Percentiles rank a stretch among this genome's conserved stretches.
These are phyloP conservation scores for Fusarium redolens DNA, from an alignment of 2,329 filamentous ascomycete species.

Conservation along the genomic window DNA sequence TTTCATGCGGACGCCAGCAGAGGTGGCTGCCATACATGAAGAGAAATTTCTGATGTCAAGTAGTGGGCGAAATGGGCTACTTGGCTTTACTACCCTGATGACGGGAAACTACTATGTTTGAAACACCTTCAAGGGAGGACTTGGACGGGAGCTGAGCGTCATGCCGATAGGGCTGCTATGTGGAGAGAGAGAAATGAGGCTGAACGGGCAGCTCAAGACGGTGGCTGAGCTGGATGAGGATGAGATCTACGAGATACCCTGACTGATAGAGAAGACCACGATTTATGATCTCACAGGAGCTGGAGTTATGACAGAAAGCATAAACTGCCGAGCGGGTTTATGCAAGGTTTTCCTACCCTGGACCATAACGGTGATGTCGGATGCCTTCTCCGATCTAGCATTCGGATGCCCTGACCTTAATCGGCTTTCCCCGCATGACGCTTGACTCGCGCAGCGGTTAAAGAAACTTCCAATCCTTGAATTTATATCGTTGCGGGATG, in stretches of 20 bases:
- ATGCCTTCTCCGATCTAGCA: background rate
- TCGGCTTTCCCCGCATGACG: background rate
- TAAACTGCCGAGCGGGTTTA: background rate
- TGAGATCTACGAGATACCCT: background rate
- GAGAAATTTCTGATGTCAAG: background rate
- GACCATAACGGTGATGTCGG: background rate
- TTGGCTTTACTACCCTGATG: conserved; percentile 65
- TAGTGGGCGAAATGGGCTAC: conserved; percentile 64
- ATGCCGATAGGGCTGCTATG: conserved; percentile 30
- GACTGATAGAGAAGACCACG: background rate
- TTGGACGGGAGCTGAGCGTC: conserved; percentile 54
- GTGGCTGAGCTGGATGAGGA: background rate
- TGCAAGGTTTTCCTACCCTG: background rate
- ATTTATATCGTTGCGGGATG: background rate
- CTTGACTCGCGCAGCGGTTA: background rate
- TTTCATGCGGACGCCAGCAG: rapidly evolving
- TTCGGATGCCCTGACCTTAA: background rate
- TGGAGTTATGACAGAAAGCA: background rate
- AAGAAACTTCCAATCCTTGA: background rate
- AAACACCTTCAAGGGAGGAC: conserved; percentile 63
- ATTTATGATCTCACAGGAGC: background rate
- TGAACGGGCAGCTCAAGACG: background rate
- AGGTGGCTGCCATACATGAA: rapidly evolving
- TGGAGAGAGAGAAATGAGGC: conserved; percentile 34
- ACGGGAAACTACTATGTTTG: conserved; percentile 59